These are phyloP conservation scores for Arachis hypogaea DNA, from an alignment of 306 rosid genomes.

Conservation along the genomic window DNA sequence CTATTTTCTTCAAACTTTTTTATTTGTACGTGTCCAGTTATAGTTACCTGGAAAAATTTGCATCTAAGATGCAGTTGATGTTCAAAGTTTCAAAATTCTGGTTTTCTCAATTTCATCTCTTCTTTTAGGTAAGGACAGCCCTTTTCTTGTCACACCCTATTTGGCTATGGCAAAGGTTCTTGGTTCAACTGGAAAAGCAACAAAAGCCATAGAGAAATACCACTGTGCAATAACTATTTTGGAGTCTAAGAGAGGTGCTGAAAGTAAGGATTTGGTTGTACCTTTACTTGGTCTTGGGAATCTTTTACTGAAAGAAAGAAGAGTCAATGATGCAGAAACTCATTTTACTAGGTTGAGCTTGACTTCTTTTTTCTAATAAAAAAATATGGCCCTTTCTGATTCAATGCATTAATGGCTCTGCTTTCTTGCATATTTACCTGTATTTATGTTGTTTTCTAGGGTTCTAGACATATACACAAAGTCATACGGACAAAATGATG, in stretches of 20 bases:
- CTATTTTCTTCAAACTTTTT: conserved; percentile 31
- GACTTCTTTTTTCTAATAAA: not conserved
- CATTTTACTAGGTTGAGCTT: conserved; percentile 67
- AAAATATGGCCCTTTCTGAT: not conserved
- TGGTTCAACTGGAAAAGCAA: conserved; percentile 61
- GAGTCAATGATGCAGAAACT: conserved; percentile 69
- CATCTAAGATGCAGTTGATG: too few species aligned
- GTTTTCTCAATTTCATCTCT: conserved; percentile 29
- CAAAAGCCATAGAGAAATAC: conserved; percentile 70
- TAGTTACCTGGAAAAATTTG: not conserved
- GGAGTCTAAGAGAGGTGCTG: conserved; percentile 74
- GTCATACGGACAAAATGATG: conserved; percentile 76
- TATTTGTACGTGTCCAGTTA: conserved; percentile 10
- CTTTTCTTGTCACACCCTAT: conserved; percentile 68
- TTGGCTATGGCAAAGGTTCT: conserved; percentile 83
- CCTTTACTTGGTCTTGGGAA: conserved; percentile 83
- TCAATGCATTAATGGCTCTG: conserved; percentile 22
- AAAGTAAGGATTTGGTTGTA: conserved; percentile 71
- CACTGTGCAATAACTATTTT: conserved; percentile 56
- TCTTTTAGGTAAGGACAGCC: conserved; percentile 61
- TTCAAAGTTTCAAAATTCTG: not conserved
- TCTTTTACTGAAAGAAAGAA: conserved; percentile 82
- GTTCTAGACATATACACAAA: conserved; percentile 63
- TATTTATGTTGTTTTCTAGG: conserved; percentile 47
- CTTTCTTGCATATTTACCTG: conserved; percentile 33